Base-by-base conservation (phyloP, 2,329 filamentous ascomycete species). In the Xylariaceae sp. region DNA sequence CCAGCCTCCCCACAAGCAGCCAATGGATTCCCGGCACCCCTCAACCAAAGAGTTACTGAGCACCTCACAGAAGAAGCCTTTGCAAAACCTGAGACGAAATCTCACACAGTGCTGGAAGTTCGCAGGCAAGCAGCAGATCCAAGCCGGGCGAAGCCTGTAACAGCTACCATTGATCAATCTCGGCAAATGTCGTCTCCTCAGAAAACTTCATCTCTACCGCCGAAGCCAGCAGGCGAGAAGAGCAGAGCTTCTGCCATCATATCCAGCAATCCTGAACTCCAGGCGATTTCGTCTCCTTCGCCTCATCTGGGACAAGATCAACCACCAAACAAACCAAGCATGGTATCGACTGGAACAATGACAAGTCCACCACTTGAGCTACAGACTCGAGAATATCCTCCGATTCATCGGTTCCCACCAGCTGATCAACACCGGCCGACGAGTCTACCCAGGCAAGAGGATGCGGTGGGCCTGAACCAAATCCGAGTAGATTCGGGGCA, bases 61-160 rank as follows among this genome's bases (percentile, higher is more conserved):
- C 86, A 86, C 36, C 71, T 96, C 43, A 90, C 88, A 3, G 90
- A 96, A 61, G 86, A 95, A 63, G 90, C 86, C 0, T 96, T 97
- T 68, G 82, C 78, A 14, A 70, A 75, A 32, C 73, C 71, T 35
- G 62, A 62, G 31, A 40, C 51, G 36, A 63, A 58, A 35, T 53
- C 55, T 50, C 38, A 61, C 11, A 56, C 66, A 11, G 55, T 57
- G 1, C 55, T 63, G 18, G 53, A 65, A 44, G 65, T 54, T 47
- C 62, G 65, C 15, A 67, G 64, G 31, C 62, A 65, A 47, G 63
- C 64, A 18, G 42, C 52, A 18, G 69, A 70, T 17, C 14, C 66
- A 3, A 64, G 58, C 32, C 63, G 65, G 35, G 56, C 62, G 12
- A 68, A 66, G 48, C 59, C 64, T 14, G 56, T 53, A 41, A 48